A percentile compares a stretch with the other conserved stretches of the same genome.
These are phyloP conservation scores for Daucus carota DNA, from an alignment of 129 eudicot species.

Conservation along the genomic window DH1_v3.0 NC_030384.2:37182001-37182500, in stretches of 20 bases:
- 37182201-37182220: too few relatives aligned
- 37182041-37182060: too few relatives aligned
- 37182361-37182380: background rate
- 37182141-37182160: background rate
- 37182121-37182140: background rate
- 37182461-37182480: background rate
- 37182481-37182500: background rate
- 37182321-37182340: background rate
- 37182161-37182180: background rate
- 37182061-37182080: background rate
- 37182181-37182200: too few relatives aligned
- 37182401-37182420: background rate
- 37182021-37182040: too few relatives aligned
- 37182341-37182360: background rate
- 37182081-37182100: background rate
- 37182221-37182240: too few relatives aligned
- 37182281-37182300: background rate
- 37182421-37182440: background rate
- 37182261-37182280: background rate
- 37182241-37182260: too few relatives aligned
- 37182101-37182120: background rate
- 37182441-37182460: slow-evolving; percentile 2
- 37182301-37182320: background rate
- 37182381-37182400: background rate
- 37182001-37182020: background rate